These are phyloP conservation scores for Penicillium brevicompactum DNA, from an alignment of 2,329 filamentous ascomycete species.

Conservation along the genomic window DNA sequence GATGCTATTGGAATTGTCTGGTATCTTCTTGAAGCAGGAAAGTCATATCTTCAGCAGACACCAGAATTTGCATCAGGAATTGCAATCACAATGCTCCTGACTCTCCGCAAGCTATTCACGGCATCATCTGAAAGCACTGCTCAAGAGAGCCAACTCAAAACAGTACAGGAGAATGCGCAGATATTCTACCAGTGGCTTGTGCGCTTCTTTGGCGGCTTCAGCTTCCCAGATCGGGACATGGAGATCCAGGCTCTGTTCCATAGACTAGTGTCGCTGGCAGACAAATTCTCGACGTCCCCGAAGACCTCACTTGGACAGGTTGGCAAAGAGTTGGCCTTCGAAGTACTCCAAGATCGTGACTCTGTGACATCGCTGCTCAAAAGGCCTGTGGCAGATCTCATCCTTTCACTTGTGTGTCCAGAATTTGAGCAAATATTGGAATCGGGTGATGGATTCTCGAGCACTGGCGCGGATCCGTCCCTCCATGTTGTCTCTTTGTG, in stretches of 20 bases:
- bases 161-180: constrained; percentile 74
- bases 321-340: constrained; percentile 79
- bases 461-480: constrained; percentile 65
- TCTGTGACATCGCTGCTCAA: constrained; percentile 67
- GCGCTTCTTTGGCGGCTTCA: constrained; percentile 66
- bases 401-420: constrained; percentile 62
- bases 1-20: constrained; percentile 85
- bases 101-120: constrained; percentile 73
- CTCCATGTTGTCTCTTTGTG: constrained; percentile 69
- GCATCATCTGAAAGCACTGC: constrained; percentile 77
- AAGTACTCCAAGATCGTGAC: constrained; percentile 74
- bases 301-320: constrained; percentile 69
- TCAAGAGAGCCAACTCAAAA: constrained; percentile 78
- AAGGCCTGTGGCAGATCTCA: constrained; percentile 59
- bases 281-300: constrained; percentile 66
- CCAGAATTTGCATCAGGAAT: constrained; percentile 82
- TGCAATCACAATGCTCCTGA: constrained; percentile 75
- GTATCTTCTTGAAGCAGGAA: constrained; percentile 75
- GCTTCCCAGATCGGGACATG: constrained; percentile 53
- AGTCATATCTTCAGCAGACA: constrained; percentile 62
- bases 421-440: constrained; percentile 68
- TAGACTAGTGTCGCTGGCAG: constrained; percentile 69
- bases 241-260: constrained; percentile 61
- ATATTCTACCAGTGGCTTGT: constrained; percentile 79
- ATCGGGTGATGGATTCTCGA: constrained; percentile 67